These are phyloP conservation scores for Thymus mandschuricus DNA, from an alignment of 257 asterid genomes.

Conservation along the genomic window DNA sequence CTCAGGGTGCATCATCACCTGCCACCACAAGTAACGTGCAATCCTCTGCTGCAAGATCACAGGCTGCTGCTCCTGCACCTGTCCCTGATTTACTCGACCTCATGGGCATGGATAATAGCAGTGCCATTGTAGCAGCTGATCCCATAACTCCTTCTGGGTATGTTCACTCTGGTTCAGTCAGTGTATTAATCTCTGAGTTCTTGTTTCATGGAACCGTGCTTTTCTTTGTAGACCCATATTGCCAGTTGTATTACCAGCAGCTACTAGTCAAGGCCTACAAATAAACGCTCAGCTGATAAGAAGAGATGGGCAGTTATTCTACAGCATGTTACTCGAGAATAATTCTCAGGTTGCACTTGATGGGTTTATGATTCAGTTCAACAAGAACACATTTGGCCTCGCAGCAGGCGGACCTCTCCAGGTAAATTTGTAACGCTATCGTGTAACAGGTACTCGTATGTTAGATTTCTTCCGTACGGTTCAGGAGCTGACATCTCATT, in stretches of 20 bases:
- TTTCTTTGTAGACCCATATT: constrained; percentile 75
- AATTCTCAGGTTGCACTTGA: constrained; percentile 77
- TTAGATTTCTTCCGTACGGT: not conserved
- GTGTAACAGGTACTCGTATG: not conserved
- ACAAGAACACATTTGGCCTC: constrained; percentile 97
- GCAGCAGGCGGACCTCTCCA: constrained; percentile 91
- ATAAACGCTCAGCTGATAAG: constrained; percentile 86
- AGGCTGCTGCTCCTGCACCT: constrained; percentile 60
- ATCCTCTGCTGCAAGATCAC: constrained; percentile 58
- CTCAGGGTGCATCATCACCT: constrained; percentile 64
- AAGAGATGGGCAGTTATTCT: constrained; percentile 87
- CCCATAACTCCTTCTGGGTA: constrained; percentile 70
- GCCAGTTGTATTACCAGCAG: constrained; percentile 79
- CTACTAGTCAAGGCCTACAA: constrained; percentile 93
- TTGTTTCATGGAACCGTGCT: constrained; percentile 19
- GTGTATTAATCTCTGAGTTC: not conserved
- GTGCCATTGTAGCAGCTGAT: constrained; percentile 72
- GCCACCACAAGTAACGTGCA: constrained; percentile 56
- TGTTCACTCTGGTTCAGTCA: constrained; percentile 28
- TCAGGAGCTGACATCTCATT: constrained; percentile 27
- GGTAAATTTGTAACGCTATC: constrained; percentile 45
- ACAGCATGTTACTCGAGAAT: constrained; percentile 94
- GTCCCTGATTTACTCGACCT: constrained; percentile 95
- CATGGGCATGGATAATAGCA: constrained; percentile 77
- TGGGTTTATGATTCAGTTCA: constrained; percentile 98